These are phyloP conservation scores for Chaetomium globosum DNA, from an alignment of 2,329 filamentous ascomycete species.

Conservation along the genomic window DNA sequence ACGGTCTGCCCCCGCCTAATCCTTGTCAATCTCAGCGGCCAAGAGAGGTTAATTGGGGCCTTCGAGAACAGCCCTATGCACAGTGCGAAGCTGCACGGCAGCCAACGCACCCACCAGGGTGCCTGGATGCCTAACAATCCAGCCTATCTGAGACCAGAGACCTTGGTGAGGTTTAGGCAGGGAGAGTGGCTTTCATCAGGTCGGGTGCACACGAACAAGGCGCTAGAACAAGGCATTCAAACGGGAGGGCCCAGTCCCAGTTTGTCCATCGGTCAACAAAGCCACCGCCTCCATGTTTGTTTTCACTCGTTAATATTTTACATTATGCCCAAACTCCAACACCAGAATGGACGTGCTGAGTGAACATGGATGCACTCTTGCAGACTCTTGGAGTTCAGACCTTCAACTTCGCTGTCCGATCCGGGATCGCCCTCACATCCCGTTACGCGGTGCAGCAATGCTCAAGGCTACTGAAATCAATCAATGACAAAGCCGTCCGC, in stretches of 20 bases:
- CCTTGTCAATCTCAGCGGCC: not conserved
- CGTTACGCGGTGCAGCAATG: constrained; percentile 84
- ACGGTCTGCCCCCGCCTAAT: constrained; percentile 8
- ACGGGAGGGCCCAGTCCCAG: too few species aligned
- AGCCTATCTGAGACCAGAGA: constrained; percentile 13
- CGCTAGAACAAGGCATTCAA: not conserved
- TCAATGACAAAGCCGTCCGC: constrained; percentile 70
- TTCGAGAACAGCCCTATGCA: constrained; percentile 5
- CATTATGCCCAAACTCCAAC: constrained; percentile 2
- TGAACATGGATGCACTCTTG: constrained; percentile 70
- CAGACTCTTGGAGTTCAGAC: constrained; percentile 65
- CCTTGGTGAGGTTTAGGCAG: not conserved
- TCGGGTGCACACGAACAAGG: not conserved
- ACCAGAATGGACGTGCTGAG: constrained; percentile 29
- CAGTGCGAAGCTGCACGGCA: constrained; percentile 12
- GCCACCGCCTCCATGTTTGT: constrained; percentile 6
- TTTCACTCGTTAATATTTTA: not conserved
- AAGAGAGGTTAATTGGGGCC: not conserved
- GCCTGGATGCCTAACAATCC: constrained; percentile 18
- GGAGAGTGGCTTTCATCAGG: not conserved
- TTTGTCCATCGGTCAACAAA: not conserved
- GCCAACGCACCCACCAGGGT: not conserved
- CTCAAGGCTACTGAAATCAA: constrained; percentile 73
- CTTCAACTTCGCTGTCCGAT: constrained; percentile 89
- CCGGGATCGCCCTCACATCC: constrained; percentile 82